A percentile compares a stretch with the other conserved stretches of the same genome.
phyloP scores from a whole-genome alignment of 345 rosid genomes.

The Psidium friedrichsthalianum region DNA sequence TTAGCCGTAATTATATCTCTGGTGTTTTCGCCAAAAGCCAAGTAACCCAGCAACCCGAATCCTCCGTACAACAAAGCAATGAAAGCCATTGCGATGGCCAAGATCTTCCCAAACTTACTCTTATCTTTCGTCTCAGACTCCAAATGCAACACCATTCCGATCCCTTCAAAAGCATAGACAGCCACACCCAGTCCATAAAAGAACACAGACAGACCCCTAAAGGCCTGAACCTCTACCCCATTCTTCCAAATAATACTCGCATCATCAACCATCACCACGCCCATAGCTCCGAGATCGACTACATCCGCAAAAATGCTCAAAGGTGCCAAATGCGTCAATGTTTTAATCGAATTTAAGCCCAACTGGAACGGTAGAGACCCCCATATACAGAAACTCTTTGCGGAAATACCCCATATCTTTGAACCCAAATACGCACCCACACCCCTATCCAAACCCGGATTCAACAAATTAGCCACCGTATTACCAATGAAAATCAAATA shows the following conservation, averaged over 20 bases:
- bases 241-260: constrained; percentile 20
- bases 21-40: constrained; percentile 66
- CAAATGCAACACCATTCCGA: constrained; percentile 70
- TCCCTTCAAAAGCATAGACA: constrained; percentile 66
- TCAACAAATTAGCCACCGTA: constrained; percentile 35
- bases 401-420: constrained; percentile 31
- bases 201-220: constrained; percentile 49
- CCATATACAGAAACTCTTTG: constrained; percentile 56
- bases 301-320: constrained; percentile 87
- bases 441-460: neutral
- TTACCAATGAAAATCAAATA: constrained; percentile 70
- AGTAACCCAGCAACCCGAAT: constrained; percentile 65
- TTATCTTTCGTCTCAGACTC: constrained; percentile 59
- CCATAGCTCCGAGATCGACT: constrained; percentile 75
- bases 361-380: constrained; percentile 77
- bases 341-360: constrained; percentile 58
- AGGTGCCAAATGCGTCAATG: constrained; percentile 81
- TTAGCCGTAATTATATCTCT: constrained; percentile 74
- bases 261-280: constrained; percentile 55
- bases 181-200: constrained; percentile 81
- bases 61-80: constrained; percentile 52
- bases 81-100: constrained; percentile 43
- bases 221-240: constrained; percentile 40
- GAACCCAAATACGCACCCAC: constrained; percentile 7
- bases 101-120: constrained; percentile 40